These are phyloP conservation scores for Phylloporus scabripes DNA, from an alignment of 768 basidiomycete species.

Conservation along the genomic window DNA sequence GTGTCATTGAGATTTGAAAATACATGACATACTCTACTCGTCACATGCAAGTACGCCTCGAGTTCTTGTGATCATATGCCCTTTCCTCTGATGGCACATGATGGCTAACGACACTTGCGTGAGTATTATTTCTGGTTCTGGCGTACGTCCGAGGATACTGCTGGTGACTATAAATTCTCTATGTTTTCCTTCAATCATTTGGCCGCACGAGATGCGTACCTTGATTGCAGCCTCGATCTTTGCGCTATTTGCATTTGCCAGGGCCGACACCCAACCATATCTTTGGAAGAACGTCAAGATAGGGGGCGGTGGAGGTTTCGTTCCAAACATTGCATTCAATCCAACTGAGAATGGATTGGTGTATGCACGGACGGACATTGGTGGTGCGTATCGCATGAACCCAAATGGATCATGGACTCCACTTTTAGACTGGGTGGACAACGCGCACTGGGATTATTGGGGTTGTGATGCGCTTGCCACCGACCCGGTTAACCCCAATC, in stretches of 20 bases:
- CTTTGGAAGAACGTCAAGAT: slow-evolving; percentile 62
- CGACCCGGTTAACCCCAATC: slow-evolving; percentile 51
- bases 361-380: slow-evolving; percentile 65
- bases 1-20: too few relatives aligned
- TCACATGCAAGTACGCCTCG: too few relatives aligned
- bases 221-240: neutral
- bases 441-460: slow-evolving; percentile 54
- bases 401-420: slow-evolving; percentile 59
- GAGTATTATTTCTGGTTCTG: too few relatives aligned
- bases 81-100: neutral
- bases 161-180: slow-evolving; percentile 9
- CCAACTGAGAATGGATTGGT: slow-evolving; percentile 54
- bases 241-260: neutral
- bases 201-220: neutral
- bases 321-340: slow-evolving; percentile 57
- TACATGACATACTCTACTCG: too few relatives aligned
- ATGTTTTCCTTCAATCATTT: neutral
- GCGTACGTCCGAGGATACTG: neutral
- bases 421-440: slow-evolving; percentile 48
- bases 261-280: slow-evolving; percentile 35
- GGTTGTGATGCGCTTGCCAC: slow-evolving; percentile 58
- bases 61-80: neutral
- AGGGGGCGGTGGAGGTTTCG: slow-evolving; percentile 34
- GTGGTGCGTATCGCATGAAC: slow-evolving; percentile 60
- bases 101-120: neutral